phyloP scores from a whole-genome alignment of 768 basidiomycete genomes.

The Pluteus cervinus region DNA sequence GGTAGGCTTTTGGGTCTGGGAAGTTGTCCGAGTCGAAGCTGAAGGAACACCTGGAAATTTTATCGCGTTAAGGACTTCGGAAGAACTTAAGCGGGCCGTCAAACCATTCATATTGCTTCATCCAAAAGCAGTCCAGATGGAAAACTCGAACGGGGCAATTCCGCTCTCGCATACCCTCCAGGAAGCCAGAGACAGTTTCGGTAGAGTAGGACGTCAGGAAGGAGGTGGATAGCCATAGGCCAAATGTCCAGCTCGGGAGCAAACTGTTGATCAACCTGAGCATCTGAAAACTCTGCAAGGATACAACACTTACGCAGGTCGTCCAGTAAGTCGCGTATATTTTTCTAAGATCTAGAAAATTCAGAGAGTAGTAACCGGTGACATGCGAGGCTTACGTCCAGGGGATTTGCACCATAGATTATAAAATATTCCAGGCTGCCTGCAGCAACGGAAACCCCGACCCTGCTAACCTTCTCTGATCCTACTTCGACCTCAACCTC shows the following conservation, averaged over 20 bases:
- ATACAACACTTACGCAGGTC: conserved; percentile 40
- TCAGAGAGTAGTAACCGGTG: not conserved
- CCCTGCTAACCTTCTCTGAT: conserved; percentile 59
- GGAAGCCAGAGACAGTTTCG: conserved; percentile 62
- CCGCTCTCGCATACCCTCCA: conserved; percentile 65
- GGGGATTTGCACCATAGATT: conserved; percentile 62
- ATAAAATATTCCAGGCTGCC: conserved; percentile 64
- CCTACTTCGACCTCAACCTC: conserved; percentile 74
- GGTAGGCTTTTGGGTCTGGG: conserved; percentile 63
- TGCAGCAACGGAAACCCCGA: conserved; percentile 58
- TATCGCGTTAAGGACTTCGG: conserved; percentile 12
- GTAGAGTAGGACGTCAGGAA: conserved; percentile 69
- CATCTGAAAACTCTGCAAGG: conserved; percentile 11
- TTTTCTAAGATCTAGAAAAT: conserved; percentile 44
- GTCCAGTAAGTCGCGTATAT: conserved; percentile 57
- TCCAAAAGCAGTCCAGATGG: conserved; percentile 76
- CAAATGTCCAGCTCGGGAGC: conserved; percentile 69
- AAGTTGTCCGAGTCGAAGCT: conserved; percentile 74
- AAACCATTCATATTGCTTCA: conserved; percentile 65
- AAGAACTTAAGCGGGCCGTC: conserved; percentile 6
- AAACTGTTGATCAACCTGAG: conserved; percentile 35
- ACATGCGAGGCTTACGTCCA: conserved; percentile 39
- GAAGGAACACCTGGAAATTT: conserved; percentile 55
- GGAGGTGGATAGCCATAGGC: conserved; percentile 73
- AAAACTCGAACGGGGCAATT: conserved; percentile 63